These are phyloP conservation scores for Hydrangea macrophylla DNA, from an alignment of 148 eudicot genomes.

Conservation along the genomic window DNA sequence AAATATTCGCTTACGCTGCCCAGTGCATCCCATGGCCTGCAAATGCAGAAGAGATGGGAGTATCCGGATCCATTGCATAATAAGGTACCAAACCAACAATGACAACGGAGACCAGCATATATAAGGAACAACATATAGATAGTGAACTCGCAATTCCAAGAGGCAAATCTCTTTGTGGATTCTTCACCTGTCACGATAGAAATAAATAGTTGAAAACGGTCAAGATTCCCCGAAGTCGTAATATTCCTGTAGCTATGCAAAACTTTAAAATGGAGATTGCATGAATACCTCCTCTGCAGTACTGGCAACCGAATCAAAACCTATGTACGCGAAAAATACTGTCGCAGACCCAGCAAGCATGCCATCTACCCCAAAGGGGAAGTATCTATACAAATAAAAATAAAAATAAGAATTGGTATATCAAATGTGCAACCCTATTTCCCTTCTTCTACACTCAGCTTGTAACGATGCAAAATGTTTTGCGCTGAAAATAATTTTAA, in stretches of 20 bases:
- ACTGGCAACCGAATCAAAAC: conserved; percentile 98
- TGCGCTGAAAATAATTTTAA: too few relatives aligned
- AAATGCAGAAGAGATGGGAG: conserved; percentile 94
- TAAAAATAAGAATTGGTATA: background rate
- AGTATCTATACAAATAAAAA: conserved; percentile 43
- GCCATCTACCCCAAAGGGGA: conserved; percentile 89
- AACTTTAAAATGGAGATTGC: background rate
- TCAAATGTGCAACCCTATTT: background rate
- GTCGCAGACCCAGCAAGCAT: conserved; percentile 97
- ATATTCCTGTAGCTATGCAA: background rate
- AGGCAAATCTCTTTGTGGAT: conserved; percentile 91
- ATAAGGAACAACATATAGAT: conserved; percentile 74
- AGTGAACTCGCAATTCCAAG: conserved; percentile 81
- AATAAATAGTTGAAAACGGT: conserved; percentile 2
- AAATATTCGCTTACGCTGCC: conserved; percentile 79
- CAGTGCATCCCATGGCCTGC: conserved; percentile 84
- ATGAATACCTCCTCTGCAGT: conserved; percentile 88
- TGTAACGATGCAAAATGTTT: too few relatives aligned
- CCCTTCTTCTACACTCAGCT: background rate
- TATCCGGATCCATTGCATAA: conserved; percentile 89
- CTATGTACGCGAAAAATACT: conserved; percentile 89
- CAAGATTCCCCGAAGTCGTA: conserved; percentile 3
- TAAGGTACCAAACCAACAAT: conserved; percentile 95
- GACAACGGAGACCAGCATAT: conserved; percentile 91
- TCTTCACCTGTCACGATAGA: conserved; percentile 61